These are phyloP conservation scores for Bromus sterilis DNA, from an alignment of 176 grass and related monocot genomes.

Conservation along the genomic window DNA sequence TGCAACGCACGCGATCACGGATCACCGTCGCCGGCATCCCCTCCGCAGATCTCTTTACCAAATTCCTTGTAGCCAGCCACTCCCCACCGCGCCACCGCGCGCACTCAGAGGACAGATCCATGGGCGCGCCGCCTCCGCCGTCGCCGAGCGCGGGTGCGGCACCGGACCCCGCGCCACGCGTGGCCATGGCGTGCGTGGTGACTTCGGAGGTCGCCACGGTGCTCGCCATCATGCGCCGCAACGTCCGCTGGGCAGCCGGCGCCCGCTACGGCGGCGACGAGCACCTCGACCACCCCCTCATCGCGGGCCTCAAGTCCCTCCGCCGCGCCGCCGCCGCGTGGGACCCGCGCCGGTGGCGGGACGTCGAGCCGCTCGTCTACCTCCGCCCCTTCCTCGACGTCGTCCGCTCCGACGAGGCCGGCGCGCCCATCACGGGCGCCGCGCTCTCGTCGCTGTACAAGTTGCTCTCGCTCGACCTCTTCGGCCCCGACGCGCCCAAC, in stretches of 20 bases:
- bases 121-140: not conserved
- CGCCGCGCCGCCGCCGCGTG: slow-evolving; percentile 49
- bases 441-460: not conserved
- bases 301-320: slow-evolving; percentile 64
- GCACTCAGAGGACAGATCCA: not conserved
- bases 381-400: slow-evolving; percentile 68
- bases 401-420: slow-evolving; percentile 69
- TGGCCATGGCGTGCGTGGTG: slow-evolving; percentile 58
- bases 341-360: slow-evolving; percentile 12
- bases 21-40: not conserved
- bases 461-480: not conserved
- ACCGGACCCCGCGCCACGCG: too few relatives aligned
- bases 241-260: slow-evolving; percentile 54
- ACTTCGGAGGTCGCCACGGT: slow-evolving; percentile 63
- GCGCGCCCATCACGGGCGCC: slow-evolving; percentile 52
- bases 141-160: not conserved
- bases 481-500: not conserved
- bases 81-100: not conserved
- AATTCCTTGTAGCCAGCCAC: not conserved
- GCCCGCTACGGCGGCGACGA: slow-evolving; percentile 34
- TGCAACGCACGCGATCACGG: too few relatives aligned
- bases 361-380: slow-evolving; percentile 50
- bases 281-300: slow-evolving; percentile 43
- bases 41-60: not conserved
- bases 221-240: slow-evolving; percentile 79